Base-by-base conservation (phyloP, 257 asterid species). In the Przewalskia tangutica region DNA sequence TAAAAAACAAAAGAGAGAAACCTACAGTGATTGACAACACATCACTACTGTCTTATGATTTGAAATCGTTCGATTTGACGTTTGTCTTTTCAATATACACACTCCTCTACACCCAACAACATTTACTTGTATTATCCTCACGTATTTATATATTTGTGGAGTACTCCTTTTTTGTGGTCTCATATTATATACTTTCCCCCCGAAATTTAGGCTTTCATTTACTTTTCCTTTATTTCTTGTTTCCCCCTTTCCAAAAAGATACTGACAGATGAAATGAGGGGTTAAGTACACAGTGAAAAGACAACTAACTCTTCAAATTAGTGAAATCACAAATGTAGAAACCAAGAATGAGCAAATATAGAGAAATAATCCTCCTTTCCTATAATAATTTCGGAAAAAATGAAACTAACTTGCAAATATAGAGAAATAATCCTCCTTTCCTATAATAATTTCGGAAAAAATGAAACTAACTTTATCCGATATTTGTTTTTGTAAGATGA, bases 41-140 rank as follows among this genome's bases (percentile, higher is more conserved):
- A 86, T 86, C 88, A 87, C 90, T 90, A 87, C 89, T 86, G 91
- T 91, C 96, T 88, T 90, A 90, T 90, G 97, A 91, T 90, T 88
- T 89, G 90, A 90, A 89, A 89, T 85, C 84, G 58, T 88, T 84
- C 79, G 92, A 91, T 87, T 85, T 84, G 97, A 91, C 93, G 82
- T 88, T 89, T 90, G 97, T 93, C 97, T 77, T 86, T 81, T 93
- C 97, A 73, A n/a, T 56, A 17, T n/a, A n/a, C n/a, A n/a, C n/a
- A n/a, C n/a, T n/a, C n/a, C n/a, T 56, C 8, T 18, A 40, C 3
- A 13, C 42, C 10, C 36, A 34, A 5, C 18, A 63, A 27, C 7
- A 70, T 10, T 10, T 18, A 60, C 23, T 55, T 20, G 38, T 44
- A 70, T 70, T 36, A 7, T 36, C 23, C 42, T 3, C 10, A 9